Evolutionary conservation across 2,329 filamentous ascomycete genomes (phyloP), one percentile per base, ranked within the genome.

Genomic region (Fusarium goolgardi): DNA sequence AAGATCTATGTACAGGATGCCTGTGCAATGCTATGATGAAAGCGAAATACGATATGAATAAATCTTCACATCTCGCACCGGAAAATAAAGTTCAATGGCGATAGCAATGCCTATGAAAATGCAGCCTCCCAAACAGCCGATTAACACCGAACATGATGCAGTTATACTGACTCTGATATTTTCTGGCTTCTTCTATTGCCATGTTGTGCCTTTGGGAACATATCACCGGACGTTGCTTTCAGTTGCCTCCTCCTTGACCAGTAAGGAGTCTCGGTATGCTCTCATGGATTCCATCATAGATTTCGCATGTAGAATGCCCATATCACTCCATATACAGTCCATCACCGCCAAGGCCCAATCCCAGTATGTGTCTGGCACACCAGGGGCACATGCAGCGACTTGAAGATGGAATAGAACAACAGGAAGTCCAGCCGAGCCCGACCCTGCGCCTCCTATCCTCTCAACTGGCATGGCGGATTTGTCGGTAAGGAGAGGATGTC

Each of bases 261-360:
- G 31, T 35, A 62, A 5, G n/a, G 61, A 61, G 23, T 72, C 70
- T 25, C 61, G 63, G 40, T 75, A 67, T 15, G 63, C 64, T n/a
- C 53, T 65, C 81, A 83, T 81, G 9, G 77, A 70, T 41, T 83
- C 81, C 37, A 81, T 80, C 62, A 85, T 75, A 20, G 77, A 74
- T 55, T 79, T 78, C 3, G 83, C 84, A 64, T 85, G 82, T 34
- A 82, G 74, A 81, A 86, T 85, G 11, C 84, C 84, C 75, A 85
- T 81, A 41, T 83, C 79, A 49, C 78, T 75, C 81, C 83, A 86
- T 15, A 85, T 80, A 12, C 82, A 83, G 43, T 84, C 81, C 55
- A 85, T 73, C 20, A 82, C 75, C 18, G 74, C 76, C 52, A 83
- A 71, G 0, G 81, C 77, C 83, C 84, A 86, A 23, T 78, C 63